Conservation (phyloP, 2,329 filamentous ascomycete genomes). For the Thielaviopsis ethacetica region DNA sequence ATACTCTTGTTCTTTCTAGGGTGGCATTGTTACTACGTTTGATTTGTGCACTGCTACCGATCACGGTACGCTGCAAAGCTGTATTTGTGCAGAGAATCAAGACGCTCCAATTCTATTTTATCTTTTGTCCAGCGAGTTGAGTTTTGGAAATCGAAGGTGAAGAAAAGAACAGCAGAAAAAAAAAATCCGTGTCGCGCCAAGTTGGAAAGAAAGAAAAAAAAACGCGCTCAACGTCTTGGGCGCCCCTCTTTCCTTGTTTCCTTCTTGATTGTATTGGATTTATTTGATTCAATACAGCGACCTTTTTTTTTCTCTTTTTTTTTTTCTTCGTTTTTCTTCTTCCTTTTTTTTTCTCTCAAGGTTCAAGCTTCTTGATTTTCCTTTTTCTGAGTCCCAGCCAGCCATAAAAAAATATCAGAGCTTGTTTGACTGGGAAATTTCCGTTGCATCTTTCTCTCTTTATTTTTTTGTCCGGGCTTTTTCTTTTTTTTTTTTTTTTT, state of each 20-base stretch:
- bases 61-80: too few relatives aligned
- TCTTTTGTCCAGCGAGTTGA: too few relatives aligned
- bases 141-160: too few relatives aligned
- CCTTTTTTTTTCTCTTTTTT: background rate
- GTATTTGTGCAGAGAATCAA: too few relatives aligned
- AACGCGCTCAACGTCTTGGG: background rate
- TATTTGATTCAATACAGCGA: background rate
- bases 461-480: background rate
- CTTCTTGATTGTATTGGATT: background rate
- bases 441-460: background rate
- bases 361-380: background rate
- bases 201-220: background rate
- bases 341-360: constrained; percentile 8
- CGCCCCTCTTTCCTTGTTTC: background rate
- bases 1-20: too few relatives aligned
- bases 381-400: background rate
- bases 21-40: too few relatives aligned
- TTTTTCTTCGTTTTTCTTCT: constrained; percentile 14
- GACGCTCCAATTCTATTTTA: too few relatives aligned
- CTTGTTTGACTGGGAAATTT: too few relatives aligned
- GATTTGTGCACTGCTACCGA: too few relatives aligned
- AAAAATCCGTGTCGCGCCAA: background rate
- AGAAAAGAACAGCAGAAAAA: background rate
- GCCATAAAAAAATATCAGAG: too few relatives aligned
- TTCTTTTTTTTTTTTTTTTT: background rate